Conservation (phyloP, 1,284 basidiomycete species). For the Malassezia vespertilionis region DNA sequence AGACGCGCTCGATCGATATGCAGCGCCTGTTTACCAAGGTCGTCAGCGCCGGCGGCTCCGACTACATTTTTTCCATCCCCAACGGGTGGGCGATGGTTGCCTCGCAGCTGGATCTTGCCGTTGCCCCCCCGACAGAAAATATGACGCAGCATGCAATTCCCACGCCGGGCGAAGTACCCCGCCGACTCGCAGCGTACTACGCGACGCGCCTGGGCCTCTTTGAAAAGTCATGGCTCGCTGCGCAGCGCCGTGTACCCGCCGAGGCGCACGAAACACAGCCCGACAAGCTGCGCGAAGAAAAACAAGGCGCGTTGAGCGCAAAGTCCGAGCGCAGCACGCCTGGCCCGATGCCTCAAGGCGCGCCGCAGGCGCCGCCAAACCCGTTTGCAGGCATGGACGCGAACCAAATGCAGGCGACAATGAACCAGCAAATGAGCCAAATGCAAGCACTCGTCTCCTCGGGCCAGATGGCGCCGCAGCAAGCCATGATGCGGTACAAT, state of each 20-base stretch:
- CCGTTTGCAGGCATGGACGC: slow-evolving; percentile 23
- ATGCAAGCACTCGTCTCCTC: slow-evolving; percentile 27
- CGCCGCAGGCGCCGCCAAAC: slow-evolving; percentile 11
- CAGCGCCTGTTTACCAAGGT: slow-evolving; percentile 34
- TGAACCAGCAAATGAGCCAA: slow-evolving; percentile 31
- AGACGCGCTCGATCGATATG: slow-evolving; percentile 32
- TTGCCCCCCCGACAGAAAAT: slow-evolving; percentile 23
- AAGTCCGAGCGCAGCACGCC: neutral
- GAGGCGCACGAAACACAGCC: neutral
- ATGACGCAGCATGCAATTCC: slow-evolving; percentile 23
- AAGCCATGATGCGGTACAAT: slow-evolving; percentile 31
- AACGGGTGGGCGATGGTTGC: slow-evolving; percentile 39
- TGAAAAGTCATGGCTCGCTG: slow-evolving; percentile 37
- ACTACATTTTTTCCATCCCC: slow-evolving; percentile 23
- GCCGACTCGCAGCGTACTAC: slow-evolving; percentile 34
- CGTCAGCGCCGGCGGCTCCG: slow-evolving; percentile 30
- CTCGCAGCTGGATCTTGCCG: slow-evolving; percentile 31
- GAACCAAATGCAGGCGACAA: slow-evolving; percentile 9
- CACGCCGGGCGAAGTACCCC: slow-evolving; percentile 28
- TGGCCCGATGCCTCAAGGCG: neutral
- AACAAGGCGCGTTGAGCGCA: neutral
- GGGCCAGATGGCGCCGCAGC: slow-evolving; percentile 33
- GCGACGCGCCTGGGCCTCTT: slow-evolving; percentile 30
- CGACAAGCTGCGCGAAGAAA: neutral
- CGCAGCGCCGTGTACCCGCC: slow-evolving; percentile 13